phyloP scores from a whole-genome alignment of 2,329 filamentous ascomycete genomes.

The Plenodomus biglobosus region DNA sequence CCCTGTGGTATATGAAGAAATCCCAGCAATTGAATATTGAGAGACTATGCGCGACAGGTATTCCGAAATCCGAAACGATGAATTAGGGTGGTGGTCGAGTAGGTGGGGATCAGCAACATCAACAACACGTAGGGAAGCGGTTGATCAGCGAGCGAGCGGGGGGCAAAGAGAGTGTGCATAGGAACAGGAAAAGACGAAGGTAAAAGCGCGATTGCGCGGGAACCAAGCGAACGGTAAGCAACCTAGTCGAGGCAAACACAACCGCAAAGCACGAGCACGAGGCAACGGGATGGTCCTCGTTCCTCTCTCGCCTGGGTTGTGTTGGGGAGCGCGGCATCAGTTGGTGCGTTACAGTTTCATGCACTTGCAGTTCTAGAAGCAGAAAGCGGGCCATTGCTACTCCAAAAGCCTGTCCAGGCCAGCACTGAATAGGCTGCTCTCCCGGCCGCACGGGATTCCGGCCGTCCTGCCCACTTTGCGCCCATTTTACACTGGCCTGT shows the following conservation, averaged over 20 bases:
- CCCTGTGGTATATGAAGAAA: constrained; percentile 3
- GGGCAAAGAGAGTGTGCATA: neutral
- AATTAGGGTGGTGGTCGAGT: neutral
- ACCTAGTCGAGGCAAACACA: neutral
- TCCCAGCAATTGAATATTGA: neutral
- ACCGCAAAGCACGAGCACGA: neutral
- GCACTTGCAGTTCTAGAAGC: constrained; percentile 22
- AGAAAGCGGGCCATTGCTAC: constrained; percentile 12
- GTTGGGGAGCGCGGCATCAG: constrained; percentile 16
- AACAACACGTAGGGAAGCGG: neutral
- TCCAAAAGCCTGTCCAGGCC: constrained; percentile 14
- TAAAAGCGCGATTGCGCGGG: neutral
- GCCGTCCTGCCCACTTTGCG: neutral
- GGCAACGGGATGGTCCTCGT: constrained; percentile 1
- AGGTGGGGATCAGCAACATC: neutral
- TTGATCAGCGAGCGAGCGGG: constrained; percentile 1
- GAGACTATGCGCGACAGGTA: neutral
- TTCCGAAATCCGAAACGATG: neutral
- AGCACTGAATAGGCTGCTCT: constrained; percentile 16
- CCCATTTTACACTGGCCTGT: neutral
- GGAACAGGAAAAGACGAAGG: neutral
- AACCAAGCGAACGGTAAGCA: constrained; percentile 1
- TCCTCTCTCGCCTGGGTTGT: constrained; percentile 10
- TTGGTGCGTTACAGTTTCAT: constrained; percentile 16
- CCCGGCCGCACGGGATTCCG: neutral